A percentile compares a stretch with the other conserved stretches of the same genome.
Evolutionary conservation across 2,329 filamentous ascomycete species (phyloP).

Genomic region (Penicillium griseofulvum): DNA sequence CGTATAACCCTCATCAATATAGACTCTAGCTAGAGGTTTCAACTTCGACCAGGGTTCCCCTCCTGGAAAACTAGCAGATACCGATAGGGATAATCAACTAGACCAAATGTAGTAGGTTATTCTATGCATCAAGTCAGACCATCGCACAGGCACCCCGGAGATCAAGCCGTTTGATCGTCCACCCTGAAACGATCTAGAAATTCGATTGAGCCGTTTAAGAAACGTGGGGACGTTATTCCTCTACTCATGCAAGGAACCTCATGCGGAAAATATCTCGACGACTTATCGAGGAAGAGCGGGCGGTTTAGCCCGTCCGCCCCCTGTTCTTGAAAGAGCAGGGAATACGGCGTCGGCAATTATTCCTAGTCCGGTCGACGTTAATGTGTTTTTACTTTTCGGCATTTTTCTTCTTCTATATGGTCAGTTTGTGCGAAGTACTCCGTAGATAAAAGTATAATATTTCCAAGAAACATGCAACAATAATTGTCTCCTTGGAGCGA

Average conservation of each 20-base stretch:
- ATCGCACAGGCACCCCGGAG: conserved; percentile 18
- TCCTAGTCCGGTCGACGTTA: not conserved
- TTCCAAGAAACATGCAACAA: too few relatives aligned
- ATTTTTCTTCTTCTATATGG: not conserved
- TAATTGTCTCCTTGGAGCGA: not conserved
- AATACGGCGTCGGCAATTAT: not conserved
- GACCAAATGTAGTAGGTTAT: not conserved
- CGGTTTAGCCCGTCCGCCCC: not conserved
- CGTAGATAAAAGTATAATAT: not conserved
- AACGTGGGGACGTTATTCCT: conserved; percentile 10
- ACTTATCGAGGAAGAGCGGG: not conserved
- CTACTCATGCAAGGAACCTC: not conserved
- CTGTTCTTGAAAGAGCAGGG: not conserved
- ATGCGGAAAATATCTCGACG: not conserved
- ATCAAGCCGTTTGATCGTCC: conserved; percentile 32
- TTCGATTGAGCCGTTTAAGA: conserved; percentile 10
- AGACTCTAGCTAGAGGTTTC: conserved; percentile 18
- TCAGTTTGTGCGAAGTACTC: too few relatives aligned
- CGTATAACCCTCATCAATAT: not conserved
- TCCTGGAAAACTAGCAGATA: not conserved
- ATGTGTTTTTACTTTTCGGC: not conserved
- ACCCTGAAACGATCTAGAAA: conserved; percentile 36
- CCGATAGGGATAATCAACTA: not conserved
- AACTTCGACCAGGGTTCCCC: conserved; percentile 3
- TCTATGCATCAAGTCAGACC: not conserved